phyloP scores from a whole-genome alignment of 257 asterid genomes.

The Solanum stenotomum region DNA sequence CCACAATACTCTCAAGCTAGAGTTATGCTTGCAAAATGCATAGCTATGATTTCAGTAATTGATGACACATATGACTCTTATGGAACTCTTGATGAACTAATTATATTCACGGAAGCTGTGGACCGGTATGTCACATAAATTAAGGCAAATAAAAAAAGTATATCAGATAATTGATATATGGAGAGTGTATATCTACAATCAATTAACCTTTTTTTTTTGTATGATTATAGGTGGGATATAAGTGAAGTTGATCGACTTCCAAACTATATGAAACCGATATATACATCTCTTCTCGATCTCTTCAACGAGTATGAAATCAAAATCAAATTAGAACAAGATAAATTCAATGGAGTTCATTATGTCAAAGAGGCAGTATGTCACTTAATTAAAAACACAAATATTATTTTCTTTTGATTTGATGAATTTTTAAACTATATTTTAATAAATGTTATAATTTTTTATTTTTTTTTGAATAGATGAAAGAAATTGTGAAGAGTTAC shows the following conservation, averaged over 20 bases:
- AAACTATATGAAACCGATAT: background rate
- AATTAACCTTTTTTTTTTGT: background rate
- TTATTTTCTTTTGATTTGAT: background rate
- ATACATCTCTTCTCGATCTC: background rate
- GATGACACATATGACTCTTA: slow-evolving; percentile 20
- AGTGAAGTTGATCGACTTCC: background rate
- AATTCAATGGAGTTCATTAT: background rate
- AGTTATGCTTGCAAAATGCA: slow-evolving; percentile 4
- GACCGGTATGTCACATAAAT: background rate
- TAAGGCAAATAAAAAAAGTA: background rate
- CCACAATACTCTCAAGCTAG: slow-evolving; percentile 9
- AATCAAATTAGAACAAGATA: background rate
- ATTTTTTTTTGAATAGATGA: background rate
- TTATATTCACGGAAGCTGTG: background rate
- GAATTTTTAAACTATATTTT: background rate
- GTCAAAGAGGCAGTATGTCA: background rate
- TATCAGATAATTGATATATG: background rate
- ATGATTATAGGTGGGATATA: background rate
- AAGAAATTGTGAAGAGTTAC: slow-evolving; percentile 1
- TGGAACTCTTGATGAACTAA: slow-evolving; percentile 9
- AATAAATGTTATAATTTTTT: background rate
- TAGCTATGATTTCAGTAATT: background rate
- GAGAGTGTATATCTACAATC: background rate
- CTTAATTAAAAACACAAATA: background rate
- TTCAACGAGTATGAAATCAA: background rate